phyloP scores from a whole-genome alignment of 148 eudicot species.

The Rhododendron ferrugineum region DNA sequence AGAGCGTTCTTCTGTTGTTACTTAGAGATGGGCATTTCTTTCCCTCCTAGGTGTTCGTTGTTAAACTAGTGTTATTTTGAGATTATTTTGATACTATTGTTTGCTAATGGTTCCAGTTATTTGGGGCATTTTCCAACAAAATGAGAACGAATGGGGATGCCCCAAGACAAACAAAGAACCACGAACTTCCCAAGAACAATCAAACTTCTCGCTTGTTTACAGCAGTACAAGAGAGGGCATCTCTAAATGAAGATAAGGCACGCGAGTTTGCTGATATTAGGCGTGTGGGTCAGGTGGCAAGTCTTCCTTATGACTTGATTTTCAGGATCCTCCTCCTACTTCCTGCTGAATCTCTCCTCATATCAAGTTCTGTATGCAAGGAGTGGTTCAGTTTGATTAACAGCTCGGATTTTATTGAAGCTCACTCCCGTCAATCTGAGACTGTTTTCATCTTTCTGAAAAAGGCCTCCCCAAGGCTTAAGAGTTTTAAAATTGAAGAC shows the following conservation, averaged over 20 bases:
- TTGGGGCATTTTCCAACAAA: background rate
- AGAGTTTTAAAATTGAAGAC: constrained; percentile 26
- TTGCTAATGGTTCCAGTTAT: background rate
- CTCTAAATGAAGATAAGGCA: background rate
- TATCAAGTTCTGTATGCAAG: constrained; percentile 34
- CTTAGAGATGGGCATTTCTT: background rate
- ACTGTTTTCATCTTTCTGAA: constrained; percentile 19
- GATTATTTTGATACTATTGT: background rate
- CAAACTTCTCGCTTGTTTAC: background rate
- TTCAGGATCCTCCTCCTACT: constrained; percentile 32
- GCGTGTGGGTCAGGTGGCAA: constrained; percentile 5
- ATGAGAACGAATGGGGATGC: background rate
- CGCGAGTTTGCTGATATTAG: background rate
- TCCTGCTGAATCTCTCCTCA: constrained; percentile 29
- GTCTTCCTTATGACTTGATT: constrained; percentile 30
- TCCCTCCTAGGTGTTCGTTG: background rate
- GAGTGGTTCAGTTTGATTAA: constrained; percentile 33
- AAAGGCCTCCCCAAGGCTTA: background rate
- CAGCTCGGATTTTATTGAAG: constrained; percentile 32
- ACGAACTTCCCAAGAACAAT: background rate
- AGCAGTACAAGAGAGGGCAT: background rate
- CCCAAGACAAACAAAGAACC: background rate
- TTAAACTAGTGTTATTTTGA: background rate
- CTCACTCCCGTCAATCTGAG: constrained; percentile 24
- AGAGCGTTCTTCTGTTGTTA: background rate